Percentiles rank a stretch among this genome's conserved stretches.
phyloP scores from a whole-genome alignment of 2,329 filamentous ascomycete species.

The Calonectria honghensis region DNA sequence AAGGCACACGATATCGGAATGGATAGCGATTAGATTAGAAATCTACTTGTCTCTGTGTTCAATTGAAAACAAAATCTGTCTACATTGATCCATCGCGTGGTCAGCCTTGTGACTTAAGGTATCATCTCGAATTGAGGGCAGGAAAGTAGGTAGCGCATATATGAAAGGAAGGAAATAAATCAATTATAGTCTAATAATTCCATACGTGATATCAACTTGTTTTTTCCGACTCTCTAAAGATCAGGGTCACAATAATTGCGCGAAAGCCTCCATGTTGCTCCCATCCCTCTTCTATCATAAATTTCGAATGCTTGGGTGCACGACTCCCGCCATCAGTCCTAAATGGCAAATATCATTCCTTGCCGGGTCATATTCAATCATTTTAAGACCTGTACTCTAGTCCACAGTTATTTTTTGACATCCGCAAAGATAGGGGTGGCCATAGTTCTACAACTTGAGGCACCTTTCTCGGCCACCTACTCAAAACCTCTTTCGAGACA shows the following conservation, averaged over 20 bases:
- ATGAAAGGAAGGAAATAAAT: neutral
- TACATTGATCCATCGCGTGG: neutral
- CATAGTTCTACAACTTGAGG: neutral
- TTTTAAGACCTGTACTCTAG: too few species aligned
- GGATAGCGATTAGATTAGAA: constrained; percentile 41
- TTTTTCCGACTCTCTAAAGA: neutral
- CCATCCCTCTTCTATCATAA: neutral
- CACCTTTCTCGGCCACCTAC: neutral
- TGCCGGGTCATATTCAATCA: too few species aligned
- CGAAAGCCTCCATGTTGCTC: too few species aligned
- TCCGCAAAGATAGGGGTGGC: neutral
- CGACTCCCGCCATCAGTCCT: neutral
- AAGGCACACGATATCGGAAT: constrained; percentile 44
- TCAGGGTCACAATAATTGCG: too few species aligned
- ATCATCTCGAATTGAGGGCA: neutral
- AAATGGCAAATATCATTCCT: neutral
- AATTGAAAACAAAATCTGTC: neutral
- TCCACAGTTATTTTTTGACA: too few species aligned
- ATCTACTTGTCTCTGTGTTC: constrained; percentile 27
- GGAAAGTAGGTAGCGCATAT: neutral
- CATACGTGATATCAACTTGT: neutral
- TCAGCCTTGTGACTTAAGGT: neutral
- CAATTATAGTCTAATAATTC: neutral
- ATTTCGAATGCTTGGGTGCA: neutral
- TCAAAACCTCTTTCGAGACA: constrained; percentile 39